Base-by-base conservation (phyloP, 106 monocot genomes). In the Dendrobium officinale region DNA sequence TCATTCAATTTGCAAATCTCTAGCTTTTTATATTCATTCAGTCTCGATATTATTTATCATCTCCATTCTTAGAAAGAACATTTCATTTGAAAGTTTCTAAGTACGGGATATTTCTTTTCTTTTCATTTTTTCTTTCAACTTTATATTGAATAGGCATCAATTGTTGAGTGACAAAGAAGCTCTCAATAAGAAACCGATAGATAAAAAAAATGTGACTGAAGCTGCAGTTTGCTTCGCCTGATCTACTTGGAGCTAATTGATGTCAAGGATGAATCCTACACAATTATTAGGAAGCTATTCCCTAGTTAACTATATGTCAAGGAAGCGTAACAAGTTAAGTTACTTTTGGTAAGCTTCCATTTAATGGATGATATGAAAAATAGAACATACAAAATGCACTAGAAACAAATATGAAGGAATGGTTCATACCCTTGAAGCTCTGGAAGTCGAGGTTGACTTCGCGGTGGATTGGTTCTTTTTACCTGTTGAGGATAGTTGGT, bases 391-490 rank as follows among this genome's bases (percentile, higher is more conserved):
- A 42, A 61, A 66, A 61, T 20, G 58, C 1, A 70, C 67, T 18
- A 3, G 18, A 83, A 54, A 59, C 16, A 10, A 64, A 31, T 17
- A 3, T 18, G 20, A 72, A 55, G 6, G 66, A 45, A 64, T 3
- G 41, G 79, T 31, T 58, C 75, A 47, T 91, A 93, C 93, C 91
- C 91, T 83, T 67, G 93, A 91, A 82, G 85, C 80, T 76, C 87
- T 87, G 24, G 85, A 55, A 55, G 75, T 83, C 26, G 84, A 84
- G 40, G 73, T 56, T 85, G 90, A 83, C 89, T 83, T 83, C 64
- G 74, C 77, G n/a, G 82, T 77, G 5, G 77, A 42, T 77, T 42
- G 82, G 61, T 75, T 79, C 77, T 77, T 89, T 44, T 86, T 47
- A 80, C 73, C 72, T 75, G 79, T 54, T 56, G 89, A 74, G 13